Conservation (phyloP, 2,329 filamentous ascomycete genomes). For the Capronia coronata region DNA sequence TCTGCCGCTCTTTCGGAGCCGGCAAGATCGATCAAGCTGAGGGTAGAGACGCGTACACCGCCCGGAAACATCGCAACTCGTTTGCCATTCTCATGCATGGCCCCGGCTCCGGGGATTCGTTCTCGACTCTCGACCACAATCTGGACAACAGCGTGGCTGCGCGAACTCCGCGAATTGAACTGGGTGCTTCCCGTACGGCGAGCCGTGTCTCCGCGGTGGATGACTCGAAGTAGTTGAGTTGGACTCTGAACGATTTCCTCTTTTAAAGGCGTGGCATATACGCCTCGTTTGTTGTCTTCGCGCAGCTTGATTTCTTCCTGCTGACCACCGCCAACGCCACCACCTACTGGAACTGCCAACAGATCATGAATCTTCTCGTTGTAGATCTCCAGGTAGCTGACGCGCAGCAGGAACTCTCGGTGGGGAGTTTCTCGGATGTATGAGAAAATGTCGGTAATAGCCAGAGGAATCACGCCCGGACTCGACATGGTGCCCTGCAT, state of each 20-base stretch:
- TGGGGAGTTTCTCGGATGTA: conserved; percentile 96
- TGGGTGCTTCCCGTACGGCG: conserved; percentile 89
- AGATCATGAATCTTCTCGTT: conserved; percentile 97
- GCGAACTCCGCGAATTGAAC: conserved; percentile 92
- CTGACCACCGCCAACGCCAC: conserved; percentile 45
- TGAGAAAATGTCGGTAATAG: conserved; percentile 98
- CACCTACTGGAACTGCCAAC: conserved; percentile 64
- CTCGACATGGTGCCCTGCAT: conserved; percentile 98
- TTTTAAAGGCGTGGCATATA: conserved; percentile 92
- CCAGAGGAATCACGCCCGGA: conserved; percentile 91
- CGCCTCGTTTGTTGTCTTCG: conserved; percentile 91
- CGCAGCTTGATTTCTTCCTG: conserved; percentile 92
- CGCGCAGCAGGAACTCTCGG: conserved; percentile 85
- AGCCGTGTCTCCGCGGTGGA: conserved; percentile 86
- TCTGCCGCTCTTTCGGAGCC: conserved; percentile 95
- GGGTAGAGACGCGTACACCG: conserved; percentile 87
- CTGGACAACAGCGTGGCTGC: conserved; percentile 96
- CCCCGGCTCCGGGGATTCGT: conserved; percentile 56
- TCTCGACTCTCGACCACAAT: conserved; percentile 97
- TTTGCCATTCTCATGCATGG: conserved; percentile 51
- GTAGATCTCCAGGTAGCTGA: conserved; percentile 98
- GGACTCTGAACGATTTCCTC: conserved; percentile 98
- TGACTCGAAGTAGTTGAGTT: conserved; percentile 88
- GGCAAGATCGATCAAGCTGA: conserved; percentile 92
- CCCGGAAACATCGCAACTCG: conserved; percentile 68